Percentiles rank a stretch among this genome's conserved stretches.
Conservation (phyloP, 805 yeast genomes). For the Barnettozyma wickerhamii region DNA sequence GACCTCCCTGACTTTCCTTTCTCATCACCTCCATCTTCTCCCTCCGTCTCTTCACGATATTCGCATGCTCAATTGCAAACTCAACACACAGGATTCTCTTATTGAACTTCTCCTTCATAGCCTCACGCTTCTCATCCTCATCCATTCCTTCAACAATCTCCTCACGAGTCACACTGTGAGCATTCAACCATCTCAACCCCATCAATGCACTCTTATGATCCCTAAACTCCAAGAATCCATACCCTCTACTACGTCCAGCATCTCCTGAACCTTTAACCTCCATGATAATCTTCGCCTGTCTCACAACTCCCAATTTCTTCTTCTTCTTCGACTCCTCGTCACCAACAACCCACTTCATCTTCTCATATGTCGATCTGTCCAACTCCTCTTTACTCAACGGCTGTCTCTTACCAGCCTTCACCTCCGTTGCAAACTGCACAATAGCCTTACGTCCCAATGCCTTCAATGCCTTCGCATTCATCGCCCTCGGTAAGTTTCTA, state of each 20-base stretch:
- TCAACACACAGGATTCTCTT: slow-evolving; percentile 83
- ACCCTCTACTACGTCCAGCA: slow-evolving; percentile 90
- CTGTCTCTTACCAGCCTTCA: slow-evolving; percentile 67
- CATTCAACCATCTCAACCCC: slow-evolving; percentile 97
- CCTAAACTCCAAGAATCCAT: slow-evolving; percentile 90
- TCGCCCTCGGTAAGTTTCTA: slow-evolving; percentile 88
- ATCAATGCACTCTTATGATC: slow-evolving; percentile 90
- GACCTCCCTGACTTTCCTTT: slow-evolving; percentile 25
- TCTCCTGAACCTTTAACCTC: slow-evolving; percentile 89
- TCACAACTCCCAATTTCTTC: slow-evolving; percentile 85
- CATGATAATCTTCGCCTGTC: slow-evolving; percentile 88
- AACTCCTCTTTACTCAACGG: slow-evolving; percentile 87
- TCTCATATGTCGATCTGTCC: slow-evolving; percentile 69
- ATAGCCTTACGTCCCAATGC: slow-evolving; percentile 93
- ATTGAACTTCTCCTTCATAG: slow-evolving; percentile 46
- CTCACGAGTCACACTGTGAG: slow-evolving; percentile 70
- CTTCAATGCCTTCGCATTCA: slow-evolving; percentile 84
- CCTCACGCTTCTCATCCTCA: slow-evolving; percentile 60
- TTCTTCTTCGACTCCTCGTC: slow-evolving; percentile 52
- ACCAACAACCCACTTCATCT: slow-evolving; percentile 37
- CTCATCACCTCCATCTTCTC: slow-evolving; percentile 52
- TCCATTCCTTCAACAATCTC: slow-evolving; percentile 70
- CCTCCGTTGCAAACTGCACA: slow-evolving; percentile 91
- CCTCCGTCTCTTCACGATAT: slow-evolving; percentile 84
- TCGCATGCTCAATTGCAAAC: slow-evolving; percentile 94